A percentile compares a stretch with the other conserved stretches of the same genome.
Evolutionary conservation across 768 basidiomycete genomes (phyloP).

Genomic region (Calocera cornea): DNA sequence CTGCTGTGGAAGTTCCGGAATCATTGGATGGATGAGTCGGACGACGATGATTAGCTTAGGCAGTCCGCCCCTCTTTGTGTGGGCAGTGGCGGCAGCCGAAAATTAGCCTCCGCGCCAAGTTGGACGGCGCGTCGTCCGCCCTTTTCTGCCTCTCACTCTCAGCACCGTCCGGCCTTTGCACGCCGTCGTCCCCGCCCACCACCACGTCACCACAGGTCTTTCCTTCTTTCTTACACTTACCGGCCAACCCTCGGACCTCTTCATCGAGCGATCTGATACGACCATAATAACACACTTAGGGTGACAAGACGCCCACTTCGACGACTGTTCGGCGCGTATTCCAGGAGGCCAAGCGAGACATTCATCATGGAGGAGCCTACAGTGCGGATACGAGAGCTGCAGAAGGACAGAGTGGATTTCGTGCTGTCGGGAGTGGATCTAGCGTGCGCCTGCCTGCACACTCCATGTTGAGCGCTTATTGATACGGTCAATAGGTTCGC

Average conservation of each 20-base stretch:
- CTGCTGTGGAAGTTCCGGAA: no score
- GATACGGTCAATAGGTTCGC: constrained; percentile 48
- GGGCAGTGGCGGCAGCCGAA: neutral
- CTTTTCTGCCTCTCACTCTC: constrained; percentile 2
- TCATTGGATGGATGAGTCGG: no score
- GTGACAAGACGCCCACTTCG: no score
- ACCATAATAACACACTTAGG: neutral
- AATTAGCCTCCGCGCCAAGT: neutral
- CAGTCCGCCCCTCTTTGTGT: no score
- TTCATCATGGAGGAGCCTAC: constrained; percentile 12
- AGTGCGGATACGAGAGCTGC: constrained; percentile 71
- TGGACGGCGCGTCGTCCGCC: neutral
- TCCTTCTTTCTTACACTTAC: neutral
- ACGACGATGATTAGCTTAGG: no score
- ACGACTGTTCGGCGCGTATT: neutral
- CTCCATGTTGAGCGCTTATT: constrained; percentile 7
- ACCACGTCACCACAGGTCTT: neutral
- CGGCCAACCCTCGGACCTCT: constrained; percentile 1
- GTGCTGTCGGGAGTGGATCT: constrained; percentile 92
- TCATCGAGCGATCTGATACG: neutral
- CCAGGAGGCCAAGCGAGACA: neutral
- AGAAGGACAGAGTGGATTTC: constrained; percentile 78
- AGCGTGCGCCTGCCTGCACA: constrained; percentile 45
- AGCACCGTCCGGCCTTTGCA: neutral
- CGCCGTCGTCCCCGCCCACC: constrained; percentile 1